Conservation (phyloP, 208 protist species). For the Leishmania aethiopica region DNA sequence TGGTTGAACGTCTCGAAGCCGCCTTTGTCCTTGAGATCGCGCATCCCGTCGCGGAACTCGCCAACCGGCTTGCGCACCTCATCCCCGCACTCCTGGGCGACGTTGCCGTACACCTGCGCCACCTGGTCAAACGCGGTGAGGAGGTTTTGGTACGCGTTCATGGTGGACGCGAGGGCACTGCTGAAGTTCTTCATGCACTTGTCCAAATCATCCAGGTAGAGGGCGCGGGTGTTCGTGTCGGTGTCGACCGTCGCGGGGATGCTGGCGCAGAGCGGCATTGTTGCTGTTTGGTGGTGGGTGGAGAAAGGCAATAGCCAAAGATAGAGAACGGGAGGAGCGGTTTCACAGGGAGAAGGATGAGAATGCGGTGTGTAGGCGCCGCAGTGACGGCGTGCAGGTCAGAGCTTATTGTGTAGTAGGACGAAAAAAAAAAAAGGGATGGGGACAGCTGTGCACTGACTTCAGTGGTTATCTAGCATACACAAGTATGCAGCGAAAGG, state of each 20-base stretch:
- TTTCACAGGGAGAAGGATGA: neutral
- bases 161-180: conserved; percentile 44
- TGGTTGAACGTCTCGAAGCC: conserved; percentile 59
- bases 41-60: conserved; percentile 56
- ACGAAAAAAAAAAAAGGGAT: neutral
- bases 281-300: neutral
- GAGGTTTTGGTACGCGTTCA: conserved; percentile 58
- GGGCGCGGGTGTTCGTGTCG: conserved; percentile 44
- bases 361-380: neutral
- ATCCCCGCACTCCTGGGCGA: conserved; percentile 35
- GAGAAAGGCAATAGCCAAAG: neutral
- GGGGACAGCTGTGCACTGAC: neutral
- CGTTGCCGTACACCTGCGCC: conserved; percentile 47
- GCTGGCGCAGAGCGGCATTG: conserved; percentile 33
- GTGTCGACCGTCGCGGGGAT: conserved; percentile 48
- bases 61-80: conserved; percentile 27
- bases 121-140: conserved; percentile 58
- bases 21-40: conserved; percentile 60
- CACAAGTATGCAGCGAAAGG: neutral
- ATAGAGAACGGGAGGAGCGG: neutral
- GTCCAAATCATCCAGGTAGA: conserved; percentile 49
- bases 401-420: neutral
- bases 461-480: neutral
- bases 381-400: neutral
- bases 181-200: conserved; percentile 59